Percentiles rank a stretch among this genome's conserved stretches.
Conservation (phyloP, 2,329 filamentous ascomycete species). For the Botrytis cinerea region DNA sequence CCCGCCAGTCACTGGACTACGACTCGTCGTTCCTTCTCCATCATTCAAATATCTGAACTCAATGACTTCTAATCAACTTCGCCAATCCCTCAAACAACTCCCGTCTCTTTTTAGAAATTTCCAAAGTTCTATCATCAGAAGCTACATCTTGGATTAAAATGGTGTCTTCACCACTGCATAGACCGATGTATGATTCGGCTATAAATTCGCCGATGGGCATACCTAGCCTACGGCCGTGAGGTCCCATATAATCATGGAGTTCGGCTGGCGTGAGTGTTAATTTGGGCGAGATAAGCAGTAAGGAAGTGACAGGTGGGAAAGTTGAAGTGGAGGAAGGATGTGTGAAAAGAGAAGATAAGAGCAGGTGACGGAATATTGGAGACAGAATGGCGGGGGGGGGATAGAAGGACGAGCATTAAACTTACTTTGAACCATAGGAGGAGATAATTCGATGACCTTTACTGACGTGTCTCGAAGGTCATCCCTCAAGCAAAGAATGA, state of each 20-base stretch:
- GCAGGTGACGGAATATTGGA: not conserved
- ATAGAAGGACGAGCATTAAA: not conserved
- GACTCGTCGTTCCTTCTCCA: not conserved
- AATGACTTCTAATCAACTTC: not conserved
- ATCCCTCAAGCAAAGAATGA: conserved; percentile 47
- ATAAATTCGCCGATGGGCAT: conserved; percentile 47
- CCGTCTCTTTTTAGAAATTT: not conserved
- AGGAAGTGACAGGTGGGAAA: conserved; percentile 46
- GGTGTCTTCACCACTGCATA: not conserved
- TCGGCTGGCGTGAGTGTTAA: conserved; percentile 38
- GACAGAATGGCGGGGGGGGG: not conserved
- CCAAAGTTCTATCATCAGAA: not conserved
- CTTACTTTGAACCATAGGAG: conserved; percentile 40
- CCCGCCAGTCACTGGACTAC: not conserved
- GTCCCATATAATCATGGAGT: conserved; percentile 49
- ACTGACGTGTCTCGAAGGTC: conserved; percentile 44
- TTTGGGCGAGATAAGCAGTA: conserved; percentile 43
- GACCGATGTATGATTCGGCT: not conserved
- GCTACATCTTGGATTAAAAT: not conserved
- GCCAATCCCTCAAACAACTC: not conserved
- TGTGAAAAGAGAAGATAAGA: not conserved
- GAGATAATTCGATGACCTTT: conserved; percentile 48
- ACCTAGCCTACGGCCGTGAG: conserved; percentile 48
- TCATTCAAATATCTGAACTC: not conserved
- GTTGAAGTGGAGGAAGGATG: no score